These are phyloP conservation scores for Cystobasidium ongulense DNA, from an alignment of 768 basidiomycete genomes.

Conservation along the genomic window DNA sequence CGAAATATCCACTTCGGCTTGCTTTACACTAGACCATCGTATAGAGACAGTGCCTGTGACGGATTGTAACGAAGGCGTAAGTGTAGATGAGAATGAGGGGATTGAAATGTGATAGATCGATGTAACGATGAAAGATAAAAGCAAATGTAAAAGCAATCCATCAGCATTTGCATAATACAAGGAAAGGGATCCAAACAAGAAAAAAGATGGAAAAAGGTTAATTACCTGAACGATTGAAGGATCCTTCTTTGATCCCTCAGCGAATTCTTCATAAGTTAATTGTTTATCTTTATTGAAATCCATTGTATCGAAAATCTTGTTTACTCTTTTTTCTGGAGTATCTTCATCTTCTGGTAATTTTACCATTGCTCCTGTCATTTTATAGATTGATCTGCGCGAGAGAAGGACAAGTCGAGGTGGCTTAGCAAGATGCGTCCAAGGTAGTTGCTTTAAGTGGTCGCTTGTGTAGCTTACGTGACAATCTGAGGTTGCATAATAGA, in stretches of 20 bases:
- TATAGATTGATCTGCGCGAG: slow-evolving; percentile 67
- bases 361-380: slow-evolving; percentile 99
- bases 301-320: slow-evolving; percentile 98
- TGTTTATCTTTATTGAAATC: slow-evolving; percentile 82
- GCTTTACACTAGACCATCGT: slow-evolving; percentile 77
- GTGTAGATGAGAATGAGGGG: too few species aligned
- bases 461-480: slow-evolving; percentile 53
- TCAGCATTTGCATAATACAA: background rate
- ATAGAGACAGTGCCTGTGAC: slow-evolving; percentile 76
- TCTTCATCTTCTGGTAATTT: slow-evolving; percentile 96
- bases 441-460: background rate
- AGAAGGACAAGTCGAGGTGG: background rate
- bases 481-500: slow-evolving; percentile 53
- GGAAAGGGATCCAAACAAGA: too few species aligned
- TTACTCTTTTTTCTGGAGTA: slow-evolving; percentile 99
- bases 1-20: background rate
- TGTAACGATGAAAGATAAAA: background rate
- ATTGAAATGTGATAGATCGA: background rate
- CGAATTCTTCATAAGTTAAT: slow-evolving; percentile 85
- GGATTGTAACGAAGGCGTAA: background rate
- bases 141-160: background rate
- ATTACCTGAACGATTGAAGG: slow-evolving; percentile 94
- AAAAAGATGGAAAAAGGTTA: background rate
- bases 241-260: slow-evolving; percentile 96
- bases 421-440: background rate